Percentiles rank a stretch among this genome's conserved stretches.
phyloP scores from a whole-genome alignment of 2,329 filamentous ascomycete species.

The Aspergillus sp. region DNA sequence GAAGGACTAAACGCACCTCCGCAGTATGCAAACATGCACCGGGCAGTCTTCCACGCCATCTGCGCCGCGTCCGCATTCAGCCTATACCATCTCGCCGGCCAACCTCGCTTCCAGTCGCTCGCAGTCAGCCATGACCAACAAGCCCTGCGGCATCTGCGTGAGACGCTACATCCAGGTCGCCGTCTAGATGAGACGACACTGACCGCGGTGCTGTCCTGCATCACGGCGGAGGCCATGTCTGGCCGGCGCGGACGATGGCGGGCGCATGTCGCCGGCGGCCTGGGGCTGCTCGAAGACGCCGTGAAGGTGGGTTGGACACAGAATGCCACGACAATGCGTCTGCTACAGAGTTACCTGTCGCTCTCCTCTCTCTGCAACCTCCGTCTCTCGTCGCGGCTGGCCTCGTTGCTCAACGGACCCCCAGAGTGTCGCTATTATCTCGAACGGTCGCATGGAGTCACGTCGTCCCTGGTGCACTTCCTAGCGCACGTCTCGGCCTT shows the following conservation, averaged over 20 bases:
- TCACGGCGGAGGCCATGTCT: conserved; percentile 25
- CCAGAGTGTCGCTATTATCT: conserved; percentile 22
- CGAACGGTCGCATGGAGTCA: conserved; percentile 29
- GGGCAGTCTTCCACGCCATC: conserved; percentile 29
- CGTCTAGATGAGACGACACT: conserved; percentile 18
- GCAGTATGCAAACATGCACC: conserved; percentile 21
- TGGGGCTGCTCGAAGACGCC: conserved; percentile 20
- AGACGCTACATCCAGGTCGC: conserved; percentile 14
- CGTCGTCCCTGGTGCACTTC: conserved; percentile 22
- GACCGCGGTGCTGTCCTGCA: conserved; percentile 18
- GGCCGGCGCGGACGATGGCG: conserved; percentile 23
- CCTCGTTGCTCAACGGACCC: conserved; percentile 19
- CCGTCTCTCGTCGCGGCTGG: conserved; percentile 20
- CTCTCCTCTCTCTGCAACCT: conserved; percentile 28
- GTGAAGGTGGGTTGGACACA: conserved; percentile 19
- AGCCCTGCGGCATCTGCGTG: conserved; percentile 25
- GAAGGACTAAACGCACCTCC: not conserved
- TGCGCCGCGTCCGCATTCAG: conserved; percentile 23
- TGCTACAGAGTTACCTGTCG: conserved; percentile 28
- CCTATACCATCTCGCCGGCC: conserved; percentile 23
- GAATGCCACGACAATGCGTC: conserved; percentile 12
- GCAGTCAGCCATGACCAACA: conserved; percentile 28
- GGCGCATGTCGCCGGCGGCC: conserved; percentile 20
- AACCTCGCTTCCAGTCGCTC: conserved; percentile 22
- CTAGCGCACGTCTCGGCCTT: conserved; percentile 23